Base-by-base conservation (phyloP, 495 filamentous ascomycete species). In the Podospora tetraspora region DNA sequence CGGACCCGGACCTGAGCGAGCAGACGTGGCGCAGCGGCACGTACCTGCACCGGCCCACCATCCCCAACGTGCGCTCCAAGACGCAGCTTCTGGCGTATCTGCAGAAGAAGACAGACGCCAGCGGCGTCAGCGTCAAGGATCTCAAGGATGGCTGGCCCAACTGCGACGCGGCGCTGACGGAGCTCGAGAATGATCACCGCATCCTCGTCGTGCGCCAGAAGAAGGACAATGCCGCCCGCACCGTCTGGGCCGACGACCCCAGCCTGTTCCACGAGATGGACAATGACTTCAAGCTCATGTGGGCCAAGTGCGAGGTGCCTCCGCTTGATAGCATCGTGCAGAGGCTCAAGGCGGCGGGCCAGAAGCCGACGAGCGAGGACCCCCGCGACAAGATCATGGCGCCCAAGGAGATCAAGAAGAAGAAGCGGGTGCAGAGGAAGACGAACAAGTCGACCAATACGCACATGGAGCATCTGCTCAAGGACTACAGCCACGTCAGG, bases 81-180 rank as follows among this genome's bases (percentile, higher is more conserved):
- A 87, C 90, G 62, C 88, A 91, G 73, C 85, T 99, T 52, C 86
- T 96, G 27, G 85, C 84, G 58, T 88, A 91, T 75, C 85, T 99
- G 34, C 92, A 96, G 77, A 81, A 84, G 43, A 92, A 92, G 79
- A 85, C 85, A 16, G 93, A 93, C n/a, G 91, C 91, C 1, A 85
- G 88, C 62, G 93, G 92, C 2, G 86, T 97, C 63, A 82, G 80
- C 59, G 92, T 97, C 61, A 92, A 91, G 74, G 92, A 97, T 67
- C 84, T 99, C 29, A 94, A 94, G 76, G 95, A 99, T 74, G 96
- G 96, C 29, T 99, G 95, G 95, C 87, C 89, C 7, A 89, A 89
- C 68, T 93, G 91, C 69, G 87, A 92, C 59, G 85, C 88, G 19
- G 84, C 90, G 1, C 91, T 99, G 79, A 85, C 87, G 67, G 83